Evolutionary conservation across 306 rosid species (phyloP).

Genomic region (Lathyrus tuberosus): DNA sequence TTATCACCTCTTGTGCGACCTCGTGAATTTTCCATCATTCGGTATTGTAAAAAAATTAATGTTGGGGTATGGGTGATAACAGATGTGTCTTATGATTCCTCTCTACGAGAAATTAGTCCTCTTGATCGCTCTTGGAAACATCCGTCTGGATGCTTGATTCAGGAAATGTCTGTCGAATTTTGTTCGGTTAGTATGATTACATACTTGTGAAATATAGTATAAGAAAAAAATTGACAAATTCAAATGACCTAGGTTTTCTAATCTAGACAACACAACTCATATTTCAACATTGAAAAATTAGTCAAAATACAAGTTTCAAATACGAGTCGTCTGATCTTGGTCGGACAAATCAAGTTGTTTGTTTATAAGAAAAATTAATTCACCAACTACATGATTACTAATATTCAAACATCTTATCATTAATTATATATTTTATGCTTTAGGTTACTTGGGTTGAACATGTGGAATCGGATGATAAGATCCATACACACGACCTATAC

Average conservation of each 20-base stretch:
- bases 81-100: conserved; percentile 58
- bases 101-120: neutral
- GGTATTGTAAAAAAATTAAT: conserved; percentile 25
- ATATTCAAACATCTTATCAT: neutral
- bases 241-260: too few species aligned
- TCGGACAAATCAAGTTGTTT: too few species aligned
- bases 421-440: too few species aligned
- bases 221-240: too few species aligned
- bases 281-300: too few species aligned
- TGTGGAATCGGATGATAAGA: conserved; percentile 65
- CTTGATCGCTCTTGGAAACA: neutral
- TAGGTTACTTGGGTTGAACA: conserved; percentile 86
- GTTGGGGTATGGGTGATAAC: conserved; percentile 55
- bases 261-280: too few species aligned
- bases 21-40: conserved; percentile 61
- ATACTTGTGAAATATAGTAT: too few species aligned
- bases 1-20: conserved; percentile 68
- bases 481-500: conserved; percentile 52
- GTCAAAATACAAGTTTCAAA: too few species aligned
- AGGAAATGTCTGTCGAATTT: conserved; percentile 35
- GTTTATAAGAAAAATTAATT: too few species aligned
- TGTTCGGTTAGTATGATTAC: too few species aligned
- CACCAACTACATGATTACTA: too few species aligned
- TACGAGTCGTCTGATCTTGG: too few species aligned
- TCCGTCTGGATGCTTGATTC: conserved; percentile 85